Conservation (phyloP, 768 basidiomycete species). For the Megacollybia marginata region DNA sequence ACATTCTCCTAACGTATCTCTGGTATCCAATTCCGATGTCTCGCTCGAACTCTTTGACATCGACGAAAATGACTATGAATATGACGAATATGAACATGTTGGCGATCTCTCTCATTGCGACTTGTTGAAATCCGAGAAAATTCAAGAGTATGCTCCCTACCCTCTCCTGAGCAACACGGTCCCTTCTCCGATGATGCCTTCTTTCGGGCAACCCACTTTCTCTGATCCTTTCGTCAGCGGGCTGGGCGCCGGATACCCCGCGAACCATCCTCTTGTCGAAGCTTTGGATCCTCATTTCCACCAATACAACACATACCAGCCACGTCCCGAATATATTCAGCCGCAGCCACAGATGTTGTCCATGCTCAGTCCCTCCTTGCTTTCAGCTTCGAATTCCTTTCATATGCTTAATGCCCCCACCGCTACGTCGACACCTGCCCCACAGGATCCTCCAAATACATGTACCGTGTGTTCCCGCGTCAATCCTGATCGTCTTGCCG, state of each 20-base stretch:
- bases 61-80: slow-evolving; percentile 62
- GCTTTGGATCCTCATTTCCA: slow-evolving; percentile 38
- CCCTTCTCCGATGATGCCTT: slow-evolving; percentile 5
- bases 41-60: slow-evolving; percentile 63
- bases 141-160: slow-evolving; percentile 10
- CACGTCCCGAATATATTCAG: slow-evolving; percentile 24
- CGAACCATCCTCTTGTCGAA: slow-evolving; percentile 27
- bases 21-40: slow-evolving; percentile 28
- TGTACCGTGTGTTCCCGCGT: slow-evolving; percentile 55
- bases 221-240: slow-evolving; percentile 28
- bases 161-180: slow-evolving; percentile 3
- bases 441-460: slow-evolving; percentile 17
- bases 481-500: slow-evolving; percentile 41
- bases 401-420: slow-evolving; percentile 11
- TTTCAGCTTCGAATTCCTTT: slow-evolving; percentile 38
- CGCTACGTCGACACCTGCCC: slow-evolving; percentile 2
- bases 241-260: slow-evolving; percentile 11
- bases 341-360: slow-evolving; percentile 20
- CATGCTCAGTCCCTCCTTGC: slow-evolving; percentile 19
- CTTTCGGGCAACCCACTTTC: slow-evolving; percentile 15
- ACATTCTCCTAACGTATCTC: slow-evolving; percentile 17
- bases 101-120: slow-evolving; percentile 2
- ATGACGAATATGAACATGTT: slow-evolving; percentile 29
- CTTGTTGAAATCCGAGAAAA: not conserved
- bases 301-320: slow-evolving; percentile 15